Evolutionary conservation across 352 stramenopile genomes (phyloP).

Genomic region (Phytophthora litchii): DNA sequence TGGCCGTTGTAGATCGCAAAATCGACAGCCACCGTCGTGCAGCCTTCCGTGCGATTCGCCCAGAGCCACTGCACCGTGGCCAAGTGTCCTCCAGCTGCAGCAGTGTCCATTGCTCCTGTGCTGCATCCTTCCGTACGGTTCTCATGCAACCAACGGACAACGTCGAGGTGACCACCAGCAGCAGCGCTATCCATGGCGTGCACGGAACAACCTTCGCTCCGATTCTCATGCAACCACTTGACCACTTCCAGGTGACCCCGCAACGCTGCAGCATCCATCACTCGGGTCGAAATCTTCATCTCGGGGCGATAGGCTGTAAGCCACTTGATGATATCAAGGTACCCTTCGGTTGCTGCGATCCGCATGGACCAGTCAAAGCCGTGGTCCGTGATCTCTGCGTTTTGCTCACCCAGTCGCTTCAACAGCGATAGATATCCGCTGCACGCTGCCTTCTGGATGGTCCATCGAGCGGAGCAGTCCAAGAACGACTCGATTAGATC

Average conservation of each 20-base stretch:
- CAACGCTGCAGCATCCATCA: conserved; percentile 79
- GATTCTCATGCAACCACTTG: conserved; percentile 61
- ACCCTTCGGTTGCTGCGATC: conserved; percentile 49
- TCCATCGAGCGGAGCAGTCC: conserved; percentile 64
- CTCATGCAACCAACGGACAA: conserved; percentile 62
- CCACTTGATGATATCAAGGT: conserved; percentile 45
- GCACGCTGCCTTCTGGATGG: conserved; percentile 58
- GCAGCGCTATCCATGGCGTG: conserved; percentile 70
- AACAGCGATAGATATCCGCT: conserved; percentile 51
- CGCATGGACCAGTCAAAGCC: conserved; percentile 66
- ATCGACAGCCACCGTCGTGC: conserved; percentile 66
- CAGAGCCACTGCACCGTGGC: conserved; percentile 61
- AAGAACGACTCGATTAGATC: conserved; percentile 54
- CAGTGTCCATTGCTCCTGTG: conserved; percentile 66
- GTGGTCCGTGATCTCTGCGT: conserved; percentile 47
- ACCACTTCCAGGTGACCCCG: conserved; percentile 58
- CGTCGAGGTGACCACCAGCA: conserved; percentile 53
- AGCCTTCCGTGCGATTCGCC: conserved; percentile 60
- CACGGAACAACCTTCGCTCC: conserved; percentile 58
- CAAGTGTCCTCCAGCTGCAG: conserved; percentile 57
- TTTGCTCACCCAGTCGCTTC: conserved; percentile 41
- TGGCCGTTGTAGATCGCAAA: conserved; percentile 77
- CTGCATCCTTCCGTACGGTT: conserved; percentile 63
- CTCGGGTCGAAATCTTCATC: conserved; percentile 38
- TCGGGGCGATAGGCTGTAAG: conserved; percentile 41